Conservation (phyloP, 2,329 filamentous ascomycete genomes). For the Zymoseptoria ardabiliae region DNA sequence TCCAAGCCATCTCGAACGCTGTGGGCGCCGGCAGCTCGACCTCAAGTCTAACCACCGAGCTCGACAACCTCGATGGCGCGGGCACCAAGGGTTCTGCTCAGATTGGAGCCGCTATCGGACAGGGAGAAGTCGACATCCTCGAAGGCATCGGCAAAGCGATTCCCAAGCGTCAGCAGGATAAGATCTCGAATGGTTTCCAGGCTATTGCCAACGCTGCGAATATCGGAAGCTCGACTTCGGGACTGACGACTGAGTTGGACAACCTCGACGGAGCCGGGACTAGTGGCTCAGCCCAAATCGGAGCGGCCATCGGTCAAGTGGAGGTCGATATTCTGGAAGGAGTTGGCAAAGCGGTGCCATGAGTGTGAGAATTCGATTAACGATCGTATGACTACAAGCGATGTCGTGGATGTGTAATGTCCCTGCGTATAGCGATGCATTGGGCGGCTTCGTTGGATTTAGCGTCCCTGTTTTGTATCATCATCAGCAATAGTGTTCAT, state of each 20-base stretch:
- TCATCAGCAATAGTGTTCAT: not conserved
- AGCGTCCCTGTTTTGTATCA: not conserved
- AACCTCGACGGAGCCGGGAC: slow-evolving; percentile 14
- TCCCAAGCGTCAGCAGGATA: slow-evolving; percentile 14
- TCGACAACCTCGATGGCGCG: slow-evolving; percentile 13
- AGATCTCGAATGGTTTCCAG: slow-evolving; percentile 20
- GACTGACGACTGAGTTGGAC: slow-evolving; percentile 5
- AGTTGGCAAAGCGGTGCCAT: slow-evolving; percentile 5
- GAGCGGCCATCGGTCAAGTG: slow-evolving; percentile 9
- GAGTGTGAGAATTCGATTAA: not conserved
- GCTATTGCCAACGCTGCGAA: slow-evolving; percentile 10
- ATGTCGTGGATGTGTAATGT: not conserved
- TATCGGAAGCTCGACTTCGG: slow-evolving; percentile 4
- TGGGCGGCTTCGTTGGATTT: not conserved
- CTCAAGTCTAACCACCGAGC: not conserved
- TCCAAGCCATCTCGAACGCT: slow-evolving; percentile 9
- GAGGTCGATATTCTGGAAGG: slow-evolving; percentile 15
- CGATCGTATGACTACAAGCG: not conserved
- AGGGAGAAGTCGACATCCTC: slow-evolving; percentile 11
- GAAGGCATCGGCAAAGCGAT: slow-evolving; percentile 10
- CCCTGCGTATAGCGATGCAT: not conserved
- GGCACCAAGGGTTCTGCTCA: slow-evolving; percentile 13
- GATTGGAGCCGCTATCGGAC: slow-evolving; percentile 11
- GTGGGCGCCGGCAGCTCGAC: slow-evolving; percentile 8
- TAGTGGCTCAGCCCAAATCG: slow-evolving; percentile 11